These are phyloP conservation scores for Nemania bipapillata DNA, from an alignment of 2,329 filamentous ascomycete genomes.

Conservation along the genomic window DNA sequence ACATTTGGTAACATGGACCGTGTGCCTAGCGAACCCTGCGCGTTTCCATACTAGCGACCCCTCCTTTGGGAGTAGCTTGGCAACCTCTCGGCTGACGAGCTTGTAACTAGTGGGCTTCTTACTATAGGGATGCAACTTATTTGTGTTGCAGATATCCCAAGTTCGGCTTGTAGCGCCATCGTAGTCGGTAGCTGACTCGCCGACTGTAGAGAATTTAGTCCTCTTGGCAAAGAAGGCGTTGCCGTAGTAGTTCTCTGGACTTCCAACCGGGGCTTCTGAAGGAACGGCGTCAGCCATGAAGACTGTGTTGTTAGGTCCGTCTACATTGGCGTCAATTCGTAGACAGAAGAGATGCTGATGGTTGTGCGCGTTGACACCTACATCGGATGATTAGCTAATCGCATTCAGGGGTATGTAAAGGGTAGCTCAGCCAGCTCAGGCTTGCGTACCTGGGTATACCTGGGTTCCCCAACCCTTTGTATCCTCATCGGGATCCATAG, in stretches of 20 bases:
- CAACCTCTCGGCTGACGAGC: slow-evolving; percentile 86
- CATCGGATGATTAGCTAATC: slow-evolving; percentile 35
- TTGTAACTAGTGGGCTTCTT: slow-evolving; percentile 89
- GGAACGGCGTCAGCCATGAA: slow-evolving; percentile 82
- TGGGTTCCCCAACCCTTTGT: slow-evolving; percentile 89
- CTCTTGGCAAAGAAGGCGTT: slow-evolving; percentile 90
- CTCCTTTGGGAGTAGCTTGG: slow-evolving; percentile 80
- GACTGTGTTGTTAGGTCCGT: slow-evolving; percentile 84
- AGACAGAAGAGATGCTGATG: slow-evolving; percentile 96
- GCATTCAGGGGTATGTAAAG: slow-evolving; percentile 15
- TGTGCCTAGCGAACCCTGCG: slow-evolving; percentile 86
- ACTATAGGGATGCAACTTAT: slow-evolving; percentile 84
- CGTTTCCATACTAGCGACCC: slow-evolving; percentile 88
- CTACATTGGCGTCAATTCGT: slow-evolving; percentile 85
- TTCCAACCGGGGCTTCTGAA: slow-evolving; percentile 79
- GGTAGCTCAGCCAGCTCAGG: background rate
- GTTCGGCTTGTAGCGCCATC: slow-evolving; percentile 80
- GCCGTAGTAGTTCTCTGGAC: slow-evolving; percentile 84
- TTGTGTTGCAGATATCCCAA: slow-evolving; percentile 91
- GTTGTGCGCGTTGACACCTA: slow-evolving; percentile 89
- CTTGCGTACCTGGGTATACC: slow-evolving; percentile 73
- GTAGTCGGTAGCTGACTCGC: slow-evolving; percentile 79
- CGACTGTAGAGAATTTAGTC: slow-evolving; percentile 78
- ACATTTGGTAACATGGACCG: slow-evolving; percentile 91
- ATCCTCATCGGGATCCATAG: slow-evolving; percentile 82